Evolutionary conservation across 73 alveolate species (phyloP), one percentile per base, ranked within the genome.

Genomic region (Breviolum minutum): DNA sequence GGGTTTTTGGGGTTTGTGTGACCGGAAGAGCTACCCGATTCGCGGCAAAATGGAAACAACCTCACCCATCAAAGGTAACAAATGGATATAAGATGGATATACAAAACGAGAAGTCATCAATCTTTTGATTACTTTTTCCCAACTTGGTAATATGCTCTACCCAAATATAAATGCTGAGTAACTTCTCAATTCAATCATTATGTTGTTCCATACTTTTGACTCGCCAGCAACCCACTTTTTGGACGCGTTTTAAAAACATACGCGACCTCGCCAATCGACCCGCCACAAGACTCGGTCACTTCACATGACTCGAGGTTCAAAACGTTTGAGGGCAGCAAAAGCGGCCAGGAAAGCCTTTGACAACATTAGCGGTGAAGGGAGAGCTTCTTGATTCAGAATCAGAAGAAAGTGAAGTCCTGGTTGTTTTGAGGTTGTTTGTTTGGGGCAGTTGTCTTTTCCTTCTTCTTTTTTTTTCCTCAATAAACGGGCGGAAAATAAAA

Each of bases 281-380:
- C 76, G 19, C 60, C 30, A 24, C 13, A 9, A 24, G 12, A 73
- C 27, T 60, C 83, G 19, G 82, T 3, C 40, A 48, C 12, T 26
- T 8, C 83, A 73, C 48, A 14, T 40, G 83, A n/a, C n/a, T n/a
- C n/a, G 66, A 83, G 97, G 85, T 20, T 91, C 97, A 29, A 91
- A 91, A 88, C 97, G 97, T 27, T 48, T 91, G 29, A n/a, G 97
- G 63, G 97, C 97, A 71, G 97, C 97, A 11, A 70, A 91, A 60
- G 97, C 97, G 11, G 97, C 97, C 8, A 77, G 97, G 66, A 91
- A 91, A 73, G 97, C 97, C 97, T 91, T 91, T 63, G 97, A 91
- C 97, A 63, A 73, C 97, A 91, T 91, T 66, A 73, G 97, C 88
- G 81, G 96, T 48, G 88, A 80, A 80, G 88, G 88, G 88, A 32